Evolutionary conservation across 1,284 basidiomycete genomes (phyloP), one percentile per base, ranked within the genome.

Genomic region (Puccinia triticina): DNA sequence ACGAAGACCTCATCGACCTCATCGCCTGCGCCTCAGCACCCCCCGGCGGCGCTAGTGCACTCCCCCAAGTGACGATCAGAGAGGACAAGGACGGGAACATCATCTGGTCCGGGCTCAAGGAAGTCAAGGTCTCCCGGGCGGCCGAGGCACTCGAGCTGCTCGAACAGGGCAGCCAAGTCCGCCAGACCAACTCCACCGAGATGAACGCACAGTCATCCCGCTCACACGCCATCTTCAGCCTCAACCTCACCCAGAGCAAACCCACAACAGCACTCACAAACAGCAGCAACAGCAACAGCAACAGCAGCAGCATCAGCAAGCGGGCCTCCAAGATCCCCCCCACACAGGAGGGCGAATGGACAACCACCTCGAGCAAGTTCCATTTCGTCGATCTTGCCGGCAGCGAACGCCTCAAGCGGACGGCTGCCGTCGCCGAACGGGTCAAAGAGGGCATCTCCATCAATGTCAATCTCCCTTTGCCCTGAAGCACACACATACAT

Each of bases 161-260:
- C 92, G 92, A 84, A 40, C 92, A 94, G 85, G 96, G 96, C 46
- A 93, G 94, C 26, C 90, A 93, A 18, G 92, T 96, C 74, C 91
- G 96, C 72, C 91, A 96, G 79, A 99, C 97, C 8, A 96, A 96
- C 85, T 94, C 97, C 87, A 99, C 96, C 57, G 94, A 96, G 86
- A 98, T 99, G 96, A 99, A 99, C 87, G 93, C 95, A 5, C 95
- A 98, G 87, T 96, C 94, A 0, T 98, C 96, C 66, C 93, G 96
- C 84, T 97, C 95, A 34, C 96, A 99, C 90, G 96, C 97, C 82
- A 98, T 99, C 88, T 99, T 99, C 88, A 97, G 96, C 66, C 90
- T 99, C 82, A 98, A 94, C 8, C 89, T 99, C 74, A 93, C 91
- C 0, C 96, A 97, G 88, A 87, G 87, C 34, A 84, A 86, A 64